These are phyloP conservation scores for Harrya chromipes DNA, from an alignment of 768 basidiomycete species.

Conservation along the genomic window DNA sequence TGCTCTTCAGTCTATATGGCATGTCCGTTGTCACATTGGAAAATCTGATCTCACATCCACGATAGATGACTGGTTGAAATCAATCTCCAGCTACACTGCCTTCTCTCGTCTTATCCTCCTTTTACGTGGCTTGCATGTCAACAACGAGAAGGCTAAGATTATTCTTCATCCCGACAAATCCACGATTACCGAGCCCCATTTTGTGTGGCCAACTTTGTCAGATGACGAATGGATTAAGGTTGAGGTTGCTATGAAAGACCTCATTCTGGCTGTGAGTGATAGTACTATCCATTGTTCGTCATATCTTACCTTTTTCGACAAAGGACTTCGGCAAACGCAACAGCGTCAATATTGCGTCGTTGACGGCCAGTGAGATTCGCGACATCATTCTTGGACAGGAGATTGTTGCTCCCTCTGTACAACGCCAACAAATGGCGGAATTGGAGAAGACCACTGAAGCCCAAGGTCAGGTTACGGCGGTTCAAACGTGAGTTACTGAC, in stretches of 20 bases:
- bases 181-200: conserved; percentile 95
- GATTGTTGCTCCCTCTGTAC: conserved; percentile 91
- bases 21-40: conserved; percentile 12
- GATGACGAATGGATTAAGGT: conserved; percentile 99
- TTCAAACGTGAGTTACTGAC: conserved; percentile 66
- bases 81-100: conserved; percentile 97
- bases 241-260: conserved; percentile 97
- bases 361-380: conserved; percentile 94
- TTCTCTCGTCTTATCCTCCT: conserved; percentile 98
- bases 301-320: conserved; percentile 14
- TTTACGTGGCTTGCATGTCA: conserved; percentile 95
- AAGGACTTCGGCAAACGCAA: conserved; percentile 99
- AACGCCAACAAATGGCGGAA: conserved; percentile 99
- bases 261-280: conserved; percentile 75
- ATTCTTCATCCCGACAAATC: conserved; percentile 96
- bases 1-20: conserved; percentile 95
- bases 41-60: conserved; percentile 5
- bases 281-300: neutral
- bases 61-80: conserved; percentile 96
- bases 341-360: conserved; percentile 95
- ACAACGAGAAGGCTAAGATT: conserved; percentile 99
- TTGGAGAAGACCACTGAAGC: conserved; percentile 96
- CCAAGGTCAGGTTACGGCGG: conserved; percentile 90
- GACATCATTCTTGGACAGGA: conserved; percentile 99
- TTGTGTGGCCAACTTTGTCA: conserved; percentile 90